phyloP scores from a whole-genome alignment of 345 rosid species.

The Euclidium syriacum region DNA sequence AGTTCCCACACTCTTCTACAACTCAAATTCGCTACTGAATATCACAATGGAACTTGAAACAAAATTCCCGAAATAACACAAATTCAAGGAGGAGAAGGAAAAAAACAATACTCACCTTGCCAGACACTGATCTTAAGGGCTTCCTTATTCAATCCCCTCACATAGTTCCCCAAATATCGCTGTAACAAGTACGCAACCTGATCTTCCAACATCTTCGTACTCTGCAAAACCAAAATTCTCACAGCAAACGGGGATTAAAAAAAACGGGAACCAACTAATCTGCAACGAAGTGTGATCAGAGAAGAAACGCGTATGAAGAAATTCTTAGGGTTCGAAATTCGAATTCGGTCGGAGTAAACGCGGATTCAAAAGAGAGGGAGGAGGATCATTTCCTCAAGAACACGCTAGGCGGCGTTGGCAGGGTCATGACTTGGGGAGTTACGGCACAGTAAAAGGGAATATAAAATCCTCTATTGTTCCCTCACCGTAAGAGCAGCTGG shows the following conservation, averaged over 20 bases:
- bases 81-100: background rate
- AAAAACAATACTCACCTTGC: slow-evolving; percentile 50
- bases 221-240: slow-evolving; percentile 16
- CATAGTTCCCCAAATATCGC: slow-evolving; percentile 85
- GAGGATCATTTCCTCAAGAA: slow-evolving; percentile 28
- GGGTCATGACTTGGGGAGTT: slow-evolving; percentile 25
- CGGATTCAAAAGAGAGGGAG: slow-evolving; percentile 1
- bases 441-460: background rate
- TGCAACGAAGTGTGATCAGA: background rate
- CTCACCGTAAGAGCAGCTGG: background rate
- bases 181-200: slow-evolving; percentile 89
- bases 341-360: slow-evolving; percentile 13
- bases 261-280: slow-evolving; percentile 3
- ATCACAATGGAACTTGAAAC: background rate
- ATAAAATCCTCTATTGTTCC: background rate
- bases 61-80: background rate
- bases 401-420: slow-evolving; percentile 35
- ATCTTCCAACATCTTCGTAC: slow-evolving; percentile 87
- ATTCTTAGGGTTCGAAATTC: background rate
- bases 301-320: background rate
- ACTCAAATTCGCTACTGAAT: background rate
- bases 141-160: slow-evolving; percentile 81
- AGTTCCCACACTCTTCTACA: background rate
- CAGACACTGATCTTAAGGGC: slow-evolving; percentile 98
- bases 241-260: background rate